Evolutionary conservation across 2,329 filamentous ascomycete species (phyloP), one percentile per base, ranked within the genome.

Genomic region (Aspergillus tanneri): DNA sequence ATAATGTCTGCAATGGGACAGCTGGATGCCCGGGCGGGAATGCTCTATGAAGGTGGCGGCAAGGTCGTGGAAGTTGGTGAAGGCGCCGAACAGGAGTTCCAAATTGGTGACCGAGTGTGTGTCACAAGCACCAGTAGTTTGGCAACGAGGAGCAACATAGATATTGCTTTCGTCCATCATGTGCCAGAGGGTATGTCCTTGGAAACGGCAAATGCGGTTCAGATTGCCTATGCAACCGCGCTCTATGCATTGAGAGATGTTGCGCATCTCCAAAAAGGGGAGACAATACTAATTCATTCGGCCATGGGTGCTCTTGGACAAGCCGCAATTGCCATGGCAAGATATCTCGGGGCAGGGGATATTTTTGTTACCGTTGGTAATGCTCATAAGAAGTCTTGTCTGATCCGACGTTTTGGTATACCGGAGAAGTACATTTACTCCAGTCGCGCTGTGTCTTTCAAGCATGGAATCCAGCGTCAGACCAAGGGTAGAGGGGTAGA

Each of bases 1-100:
- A 41, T 46, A 18, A 46, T 46, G 44, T 24, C 34, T 12, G 36
- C 44, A 12, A 25, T 42, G 39, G 39, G 39, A 9, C 36, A 46
- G 14, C 23, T 39, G 28, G 36, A 46, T 23, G 5, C 18, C 18
- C 25, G 16, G 11, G 16, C 12, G 8, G 19, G 42, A 32, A n/a
- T 44, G 36, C 22, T n/a, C n/a, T n/a, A n/a, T n/a, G 44, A 46
- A 32, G 27, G 36, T 27, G 37, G 24, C 9, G 44, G 44, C n/a
- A 7, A 34, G 4, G 27, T 46, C 3, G 35, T 36, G 3, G 36
- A 38, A 5, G 22, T 35, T 5, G 12, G 24, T 12, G n/a, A 25
- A 32, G 25, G 18, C 11, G 19, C 25, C 2, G 10, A 25, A 19
- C 8, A 1, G 2, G 14, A 25, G 12, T 24, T 46, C 14, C 14